Conservation (phyloP, 441 rosid species). For the Hura crepitans region DNA sequence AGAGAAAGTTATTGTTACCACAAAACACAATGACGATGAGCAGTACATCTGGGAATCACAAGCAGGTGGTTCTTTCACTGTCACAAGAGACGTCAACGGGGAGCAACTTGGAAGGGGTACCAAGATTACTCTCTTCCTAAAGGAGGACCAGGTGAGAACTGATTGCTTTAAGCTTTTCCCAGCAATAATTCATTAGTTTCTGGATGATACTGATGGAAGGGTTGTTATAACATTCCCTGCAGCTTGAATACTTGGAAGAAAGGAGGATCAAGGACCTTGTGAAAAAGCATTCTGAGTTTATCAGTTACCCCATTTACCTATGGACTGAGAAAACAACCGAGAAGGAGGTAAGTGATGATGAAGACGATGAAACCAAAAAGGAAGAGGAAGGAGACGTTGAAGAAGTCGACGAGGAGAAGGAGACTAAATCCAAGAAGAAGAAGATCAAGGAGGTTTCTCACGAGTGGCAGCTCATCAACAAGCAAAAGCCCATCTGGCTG, state of each 20-base stretch:
- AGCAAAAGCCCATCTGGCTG: conserved; percentile 92
- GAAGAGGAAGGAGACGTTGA: conserved; percentile 70
- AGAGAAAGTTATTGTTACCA: conserved; percentile 66
- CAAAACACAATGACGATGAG: conserved; percentile 83
- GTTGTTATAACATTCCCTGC: no score
- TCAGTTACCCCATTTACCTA: conserved; percentile 77
- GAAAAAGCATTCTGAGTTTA: conserved; percentile 90
- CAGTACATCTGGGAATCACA: conserved; percentile 91
- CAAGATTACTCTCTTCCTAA: conserved; percentile 72
- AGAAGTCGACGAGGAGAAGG: conserved; percentile 79
- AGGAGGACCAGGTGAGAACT: conserved; percentile 61
- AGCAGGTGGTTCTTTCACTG: conserved; percentile 93
- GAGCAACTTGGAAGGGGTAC: conserved; percentile 88
- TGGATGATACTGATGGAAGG: not conserved
- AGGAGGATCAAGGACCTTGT: conserved; percentile 84
- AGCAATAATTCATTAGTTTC: not conserved
- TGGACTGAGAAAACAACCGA: conserved; percentile 91
- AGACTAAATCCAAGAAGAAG: conserved; percentile 68
- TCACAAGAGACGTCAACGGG: conserved; percentile 66
- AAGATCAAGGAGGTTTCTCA: conserved; percentile 87
- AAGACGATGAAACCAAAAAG: conserved; percentile 59
- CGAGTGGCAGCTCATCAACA: conserved; percentile 75
- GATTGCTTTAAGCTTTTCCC: not conserved
- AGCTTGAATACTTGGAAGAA: conserved; percentile 85
- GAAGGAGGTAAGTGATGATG: conserved; percentile 87